These are phyloP conservation scores for Puccinellia tenuiflora DNA, from an alignment of 176 grass and related monocot species.

Conservation along the genomic window DNA sequence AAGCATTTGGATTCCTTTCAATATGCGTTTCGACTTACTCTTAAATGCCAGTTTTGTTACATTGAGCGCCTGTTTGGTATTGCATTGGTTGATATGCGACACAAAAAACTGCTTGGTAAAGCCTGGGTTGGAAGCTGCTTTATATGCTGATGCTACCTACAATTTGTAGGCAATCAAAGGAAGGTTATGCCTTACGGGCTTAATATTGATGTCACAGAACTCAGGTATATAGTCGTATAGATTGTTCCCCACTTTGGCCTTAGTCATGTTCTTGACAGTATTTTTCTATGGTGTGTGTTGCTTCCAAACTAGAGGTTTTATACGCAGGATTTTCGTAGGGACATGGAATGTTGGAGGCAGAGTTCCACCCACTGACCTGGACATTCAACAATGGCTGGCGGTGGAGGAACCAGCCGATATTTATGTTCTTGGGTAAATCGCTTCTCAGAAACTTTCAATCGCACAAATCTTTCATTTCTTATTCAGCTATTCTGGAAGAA, in stretches of 20 bases:
- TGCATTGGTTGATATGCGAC: neutral
- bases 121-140: neutral
- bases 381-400: slow-evolving; percentile 62
- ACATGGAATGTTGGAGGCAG: slow-evolving; percentile 90
- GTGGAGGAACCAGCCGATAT: slow-evolving; percentile 69
- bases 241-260: neutral
- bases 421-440: slow-evolving; percentile 74
- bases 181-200: slow-evolving; percentile 37
- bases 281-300: neutral
- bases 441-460: neutral
- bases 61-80: neutral
- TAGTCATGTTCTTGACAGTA: neutral
- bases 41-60: slow-evolving; percentile 4
- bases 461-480: neutral
- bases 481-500: neutral
- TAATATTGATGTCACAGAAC: slow-evolving; percentile 58
- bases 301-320: slow-evolving; percentile 21
- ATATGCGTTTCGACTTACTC: neutral
- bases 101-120: neutral
- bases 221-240: slow-evolving; percentile 42
- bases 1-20: neutral
- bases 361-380: slow-evolving; percentile 48
- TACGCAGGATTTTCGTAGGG: slow-evolving; percentile 58
- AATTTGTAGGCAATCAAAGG: slow-evolving; percentile 31
- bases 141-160: neutral